These are phyloP conservation scores for Geranium incanum DNA, from an alignment of 441 rosid genomes.

Conservation along the genomic window DNA sequence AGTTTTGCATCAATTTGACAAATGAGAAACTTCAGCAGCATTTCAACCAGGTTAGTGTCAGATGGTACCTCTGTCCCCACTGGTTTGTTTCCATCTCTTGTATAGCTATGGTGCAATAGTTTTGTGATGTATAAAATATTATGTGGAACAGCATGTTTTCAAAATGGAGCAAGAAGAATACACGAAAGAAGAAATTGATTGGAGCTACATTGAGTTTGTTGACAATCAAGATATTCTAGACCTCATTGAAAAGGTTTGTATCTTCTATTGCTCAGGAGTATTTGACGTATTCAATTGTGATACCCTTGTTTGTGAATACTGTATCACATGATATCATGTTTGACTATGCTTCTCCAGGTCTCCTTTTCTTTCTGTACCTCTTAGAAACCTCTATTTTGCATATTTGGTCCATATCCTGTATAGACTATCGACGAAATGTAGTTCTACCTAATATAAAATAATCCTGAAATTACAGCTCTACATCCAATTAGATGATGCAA, in stretches of 20 bases:
- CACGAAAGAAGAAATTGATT: slow-evolving; percentile 56
- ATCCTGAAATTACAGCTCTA: not conserved
- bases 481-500: not conserved
- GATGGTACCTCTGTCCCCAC: slow-evolving; percentile 15
- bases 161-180: slow-evolving; percentile 87
- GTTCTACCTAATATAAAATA: not conserved
- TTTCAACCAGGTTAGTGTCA: slow-evolving; percentile 59
- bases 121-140: not conserved
- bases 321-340: not conserved
- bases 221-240: slow-evolving; percentile 74
- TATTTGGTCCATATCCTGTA: not conserved
- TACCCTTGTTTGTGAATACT: slow-evolving; percentile 2
- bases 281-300: slow-evolving; percentile 4
- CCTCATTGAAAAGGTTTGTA: slow-evolving; percentile 50
- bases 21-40: slow-evolving; percentile 82
- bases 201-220: slow-evolving; percentile 25
- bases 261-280: slow-evolving; percentile 9
- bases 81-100: slow-evolving; percentile 17
- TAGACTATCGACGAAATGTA: not conserved
- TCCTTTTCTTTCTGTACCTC: not conserved
- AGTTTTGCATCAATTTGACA: slow-evolving; percentile 75
- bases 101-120: slow-evolving; percentile 6
- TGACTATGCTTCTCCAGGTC: not conserved
- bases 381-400: not conserved
- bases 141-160: slow-evolving; percentile 54